phyloP scores from a whole-genome alignment of 371 early-diverging fungal genomes.

The Mortierella sp. region DNA sequence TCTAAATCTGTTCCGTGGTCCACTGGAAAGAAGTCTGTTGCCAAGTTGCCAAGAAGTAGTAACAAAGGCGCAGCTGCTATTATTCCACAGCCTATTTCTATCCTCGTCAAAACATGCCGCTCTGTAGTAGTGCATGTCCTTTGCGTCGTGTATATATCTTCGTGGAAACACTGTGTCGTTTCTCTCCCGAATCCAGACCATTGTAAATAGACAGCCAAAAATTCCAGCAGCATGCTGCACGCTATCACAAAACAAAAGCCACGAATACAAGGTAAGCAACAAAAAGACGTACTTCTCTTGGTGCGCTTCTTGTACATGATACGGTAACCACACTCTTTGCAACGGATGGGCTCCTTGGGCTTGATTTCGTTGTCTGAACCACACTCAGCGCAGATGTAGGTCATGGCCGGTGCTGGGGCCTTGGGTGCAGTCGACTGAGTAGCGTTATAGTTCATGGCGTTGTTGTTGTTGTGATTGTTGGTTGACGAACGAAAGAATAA shows the following conservation, averaged over 20 bases:
- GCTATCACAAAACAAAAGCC: not conserved
- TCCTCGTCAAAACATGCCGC: not conserved
- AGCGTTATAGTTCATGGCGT: conserved; percentile 52
- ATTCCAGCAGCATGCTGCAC: not conserved
- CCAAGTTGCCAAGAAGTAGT: conserved; percentile 7
- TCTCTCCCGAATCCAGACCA: not conserved
- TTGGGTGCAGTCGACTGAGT: conserved; percentile 57
- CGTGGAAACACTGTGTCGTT: not conserved
- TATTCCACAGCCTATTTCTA: not conserved
- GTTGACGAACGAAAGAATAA: not conserved
- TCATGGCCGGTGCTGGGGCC: conserved; percentile 69
- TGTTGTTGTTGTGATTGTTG: not conserved
- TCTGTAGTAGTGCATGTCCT: not conserved
- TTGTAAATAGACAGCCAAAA: not conserved
- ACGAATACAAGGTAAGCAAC: not conserved
- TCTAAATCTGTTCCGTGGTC: not conserved
- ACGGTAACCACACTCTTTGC: conserved; percentile 96
- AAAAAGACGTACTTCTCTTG: conserved; percentile 83
- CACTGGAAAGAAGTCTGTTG: not conserved
- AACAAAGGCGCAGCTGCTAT: not conserved
- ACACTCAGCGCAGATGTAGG: conserved; percentile 84
- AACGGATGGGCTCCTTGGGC: conserved; percentile 96
- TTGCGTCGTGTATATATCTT: not conserved
- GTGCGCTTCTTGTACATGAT: conserved; percentile 98
- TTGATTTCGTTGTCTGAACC: conserved; percentile 92